Evolutionary conservation across 805 yeast species (phyloP).

Genomic region (Wickerhamia fluorescens): DNA sequence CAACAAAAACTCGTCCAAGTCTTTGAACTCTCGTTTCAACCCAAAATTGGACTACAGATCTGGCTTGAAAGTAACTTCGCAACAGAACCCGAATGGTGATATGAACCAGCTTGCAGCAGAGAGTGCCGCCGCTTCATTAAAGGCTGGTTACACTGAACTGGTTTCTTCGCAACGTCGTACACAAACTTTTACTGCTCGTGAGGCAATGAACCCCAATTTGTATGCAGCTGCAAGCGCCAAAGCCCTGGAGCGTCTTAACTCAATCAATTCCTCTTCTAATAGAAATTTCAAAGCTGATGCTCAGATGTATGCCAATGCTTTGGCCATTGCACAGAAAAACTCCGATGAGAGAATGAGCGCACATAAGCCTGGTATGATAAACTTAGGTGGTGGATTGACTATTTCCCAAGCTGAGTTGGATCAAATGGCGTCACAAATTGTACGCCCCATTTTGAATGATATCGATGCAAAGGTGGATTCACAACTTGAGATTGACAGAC

Average conservation of each 20-base stretch:
- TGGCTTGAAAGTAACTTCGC: conserved; percentile 20
- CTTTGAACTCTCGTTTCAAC: conserved; percentile 35
- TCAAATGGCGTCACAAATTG: conserved; percentile 69
- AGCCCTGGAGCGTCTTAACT: conserved; percentile 37
- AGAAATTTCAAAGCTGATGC: conserved; percentile 37
- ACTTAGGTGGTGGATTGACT: conserved; percentile 84
- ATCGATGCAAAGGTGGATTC: conserved; percentile 61
- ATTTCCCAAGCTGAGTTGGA: conserved; percentile 73
- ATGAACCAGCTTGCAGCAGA: conserved; percentile 45
- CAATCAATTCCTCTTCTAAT: conserved; percentile 19
- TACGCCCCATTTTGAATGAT: conserved; percentile 76
- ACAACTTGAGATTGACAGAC: conserved; percentile 49
- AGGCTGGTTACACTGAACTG: conserved; percentile 21
- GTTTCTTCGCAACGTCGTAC: conserved; percentile 21
- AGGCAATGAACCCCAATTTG: conserved; percentile 40
- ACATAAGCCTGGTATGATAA: conserved; percentile 48
- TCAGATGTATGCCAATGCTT: conserved; percentile 64
- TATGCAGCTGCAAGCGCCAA: conserved; percentile 42
- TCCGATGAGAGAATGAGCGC: conserved; percentile 46
- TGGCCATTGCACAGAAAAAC: conserved; percentile 67
- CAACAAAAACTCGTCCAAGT: conserved; percentile 31
- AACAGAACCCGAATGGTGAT: conserved; percentile 30
- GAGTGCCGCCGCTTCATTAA: conserved; percentile 53
- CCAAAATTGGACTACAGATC: conserved; percentile 35
- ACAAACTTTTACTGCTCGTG: conserved; percentile 32